Evolutionary conservation across 1,139 yeast genomes (phyloP), one percentile per base, ranked within the genome.

Genomic region (Yamadazyma mexicana): DNA sequence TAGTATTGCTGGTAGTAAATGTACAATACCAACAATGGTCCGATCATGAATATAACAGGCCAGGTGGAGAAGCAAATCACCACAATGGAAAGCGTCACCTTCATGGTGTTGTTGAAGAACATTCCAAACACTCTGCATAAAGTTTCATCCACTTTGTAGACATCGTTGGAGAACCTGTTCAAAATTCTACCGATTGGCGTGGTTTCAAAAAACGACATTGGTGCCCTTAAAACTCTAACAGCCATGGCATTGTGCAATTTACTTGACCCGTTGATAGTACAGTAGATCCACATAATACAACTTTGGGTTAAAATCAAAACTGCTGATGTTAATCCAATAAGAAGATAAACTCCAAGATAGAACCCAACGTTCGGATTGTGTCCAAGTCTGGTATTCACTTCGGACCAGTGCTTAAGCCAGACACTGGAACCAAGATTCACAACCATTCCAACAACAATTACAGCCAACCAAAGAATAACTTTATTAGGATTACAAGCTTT

Each of bases 1-100:
- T 92, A 94, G 64, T 85, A 92, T 54, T 84, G 86, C 66, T 94
- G 98, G 59, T 87, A 91, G 61, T 83, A 87, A 40, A 81, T 62
- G 64, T 92, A 92, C 42, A 92, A 68, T 29, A 81, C 62, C 32
- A 79, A 72, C 54, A 92, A 66, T 27, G 98, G 98, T 20, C 79
- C 45, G 37, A 87, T 74, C 40, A 92, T 61, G 46, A 88, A 70
- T 18, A 84, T 56, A 54, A 92, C 88, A 58, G 82, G 87, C 83
- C 98, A 95, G 1, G 98, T 91, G 2, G 96, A 84, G 52, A 77
- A 79, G 47, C 89, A 75, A 50, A 92, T 91, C 47, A 92, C 95
- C n/a, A 76, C 48, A 42, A 92, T 67, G 0, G 97, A 87, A 56
- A 91, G 84, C 8, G 80, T 40, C n/a, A 92, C 98, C 56, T 79